These are phyloP conservation scores for Bipolaris gigantea DNA, from an alignment of 2,329 filamentous ascomycete genomes.

Conservation along the genomic window DNA sequence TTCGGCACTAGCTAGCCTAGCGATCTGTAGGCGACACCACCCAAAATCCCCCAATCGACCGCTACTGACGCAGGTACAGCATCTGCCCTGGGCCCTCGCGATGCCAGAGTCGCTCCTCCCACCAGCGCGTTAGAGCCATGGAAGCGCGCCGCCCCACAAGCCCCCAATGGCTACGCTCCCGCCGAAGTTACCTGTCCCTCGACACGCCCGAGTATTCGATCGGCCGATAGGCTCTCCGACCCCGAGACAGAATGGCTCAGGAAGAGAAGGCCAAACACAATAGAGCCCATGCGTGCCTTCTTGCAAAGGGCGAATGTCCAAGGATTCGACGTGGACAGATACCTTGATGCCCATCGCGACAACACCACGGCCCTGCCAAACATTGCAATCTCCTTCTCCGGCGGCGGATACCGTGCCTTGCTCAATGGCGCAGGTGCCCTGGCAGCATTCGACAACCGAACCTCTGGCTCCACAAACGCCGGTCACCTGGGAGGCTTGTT, in stretches of 20 bases:
- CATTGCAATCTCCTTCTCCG: constrained; percentile 76
- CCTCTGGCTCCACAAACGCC: constrained; percentile 59
- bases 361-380: constrained; percentile 65
- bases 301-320: constrained; percentile 71
- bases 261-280: constrained; percentile 70
- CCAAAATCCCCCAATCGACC: background rate
- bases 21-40: constrained; percentile 30
- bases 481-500: constrained; percentile 80
- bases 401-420: constrained; percentile 85
- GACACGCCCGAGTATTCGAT: constrained; percentile 68
- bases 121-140: constrained; percentile 22
- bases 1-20: constrained; percentile 34
- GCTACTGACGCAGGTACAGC: constrained; percentile 30
- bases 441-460: constrained; percentile 77
- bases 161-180: constrained; percentile 73
- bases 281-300: constrained; percentile 74
- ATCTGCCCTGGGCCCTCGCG: constrained; percentile 28
- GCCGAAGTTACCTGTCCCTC: constrained; percentile 68
- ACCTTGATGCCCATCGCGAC: constrained; percentile 63
- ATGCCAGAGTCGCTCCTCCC: constrained; percentile 24
- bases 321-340: constrained; percentile 74
- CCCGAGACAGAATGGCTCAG: constrained; percentile 76
- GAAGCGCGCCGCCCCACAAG: constrained; percentile 55
- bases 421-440: constrained; percentile 80
- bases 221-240: constrained; percentile 63